Evolutionary conservation across 306 rosid genomes (phyloP).

Genomic region (Myrica gale): DNA sequence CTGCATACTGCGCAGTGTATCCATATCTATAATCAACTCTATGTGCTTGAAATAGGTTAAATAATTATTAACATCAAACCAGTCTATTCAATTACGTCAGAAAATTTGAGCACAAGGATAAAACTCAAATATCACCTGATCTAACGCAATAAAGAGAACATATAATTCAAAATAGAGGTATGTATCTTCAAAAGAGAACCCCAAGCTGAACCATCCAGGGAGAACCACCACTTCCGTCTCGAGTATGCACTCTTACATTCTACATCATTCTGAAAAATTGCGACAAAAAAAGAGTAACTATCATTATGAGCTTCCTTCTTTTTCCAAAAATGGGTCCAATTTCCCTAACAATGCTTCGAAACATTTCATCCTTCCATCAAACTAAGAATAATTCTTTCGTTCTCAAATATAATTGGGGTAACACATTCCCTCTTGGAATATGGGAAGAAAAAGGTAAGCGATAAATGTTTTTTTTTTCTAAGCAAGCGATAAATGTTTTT

Average conservation of each 20-base stretch:
- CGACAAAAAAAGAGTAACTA: constrained; percentile 12
- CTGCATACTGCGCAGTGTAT: too few relatives aligned
- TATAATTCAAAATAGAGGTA: too few relatives aligned
- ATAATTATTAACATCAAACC: too few relatives aligned
- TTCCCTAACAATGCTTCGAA: constrained; percentile 35
- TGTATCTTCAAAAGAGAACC: too few relatives aligned
- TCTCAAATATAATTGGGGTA: constrained; percentile 38
- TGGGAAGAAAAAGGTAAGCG: constrained; percentile 29
- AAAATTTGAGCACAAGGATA: too few relatives aligned
- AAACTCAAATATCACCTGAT: too few relatives aligned
- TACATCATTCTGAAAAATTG: background rate
- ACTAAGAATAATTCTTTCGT: constrained; percentile 23
- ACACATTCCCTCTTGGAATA: constrained; percentile 29
- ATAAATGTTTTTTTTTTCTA: constrained; percentile 22
- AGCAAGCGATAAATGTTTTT: constrained; percentile 26
- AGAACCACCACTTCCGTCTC: background rate
- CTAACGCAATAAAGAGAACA: too few relatives aligned
- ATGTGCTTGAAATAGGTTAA: too few relatives aligned
- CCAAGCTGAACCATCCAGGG: background rate
- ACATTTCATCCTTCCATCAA: constrained; percentile 30
- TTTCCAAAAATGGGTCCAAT: constrained; percentile 55
- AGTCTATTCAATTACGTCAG: too few relatives aligned
- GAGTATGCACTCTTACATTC: background rate
- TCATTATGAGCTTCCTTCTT: background rate
- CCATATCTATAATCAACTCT: too few relatives aligned